Evolutionary conservation across 2,329 filamentous ascomycete genomes (phyloP).

Genomic region (Aspergillus tamarii): DNA sequence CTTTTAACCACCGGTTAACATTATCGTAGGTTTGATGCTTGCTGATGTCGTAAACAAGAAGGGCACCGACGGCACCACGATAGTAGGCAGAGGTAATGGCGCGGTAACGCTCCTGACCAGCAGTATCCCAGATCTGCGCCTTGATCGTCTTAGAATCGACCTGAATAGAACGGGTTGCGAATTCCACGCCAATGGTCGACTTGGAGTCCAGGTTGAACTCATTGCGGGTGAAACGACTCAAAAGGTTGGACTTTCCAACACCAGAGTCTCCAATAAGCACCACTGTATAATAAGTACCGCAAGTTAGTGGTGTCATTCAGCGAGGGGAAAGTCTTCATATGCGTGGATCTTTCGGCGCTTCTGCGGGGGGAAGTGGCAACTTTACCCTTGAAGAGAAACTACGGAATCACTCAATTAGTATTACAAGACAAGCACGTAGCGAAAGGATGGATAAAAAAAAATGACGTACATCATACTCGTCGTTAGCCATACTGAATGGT

Average conservation of each 20-base stretch:
- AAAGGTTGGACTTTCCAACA: conserved; percentile 99
- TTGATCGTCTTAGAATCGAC: conserved; percentile 99
- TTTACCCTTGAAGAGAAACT: conserved; percentile 99
- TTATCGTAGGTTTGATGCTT: conserved; percentile 99
- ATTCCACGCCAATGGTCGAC: conserved; percentile 99
- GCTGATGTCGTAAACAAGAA: conserved; percentile 99
- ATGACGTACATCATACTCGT: conserved; percentile 95
- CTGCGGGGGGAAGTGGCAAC: conserved; percentile 29
- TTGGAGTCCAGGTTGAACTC: conserved; percentile 99
- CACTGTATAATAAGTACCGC: conserved; percentile 58
- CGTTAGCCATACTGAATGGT: conserved; percentile 80
- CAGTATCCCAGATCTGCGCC: conserved; percentile 99
- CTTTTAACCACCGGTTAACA: conserved; percentile 98
- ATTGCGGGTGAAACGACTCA: conserved; percentile 99
- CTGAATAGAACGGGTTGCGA: conserved; percentile 97
- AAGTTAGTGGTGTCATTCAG: conserved; percentile 22
- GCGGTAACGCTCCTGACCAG: conserved; percentile 97
- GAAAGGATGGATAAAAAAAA: not conserved
- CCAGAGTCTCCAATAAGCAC: conserved; percentile 99
- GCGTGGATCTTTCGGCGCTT: conserved; percentile 22
- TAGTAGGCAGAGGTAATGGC: conserved; percentile 99
- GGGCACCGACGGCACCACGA: conserved; percentile 91
- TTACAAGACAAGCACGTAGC: conserved; percentile 3
- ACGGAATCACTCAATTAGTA: conserved; percentile 27
- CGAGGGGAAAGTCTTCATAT: conserved; percentile 19